These are phyloP conservation scores for Dactylella cylindrospora DNA, from an alignment of 2,329 filamentous ascomycete species.

Conservation along the genomic window DNA sequence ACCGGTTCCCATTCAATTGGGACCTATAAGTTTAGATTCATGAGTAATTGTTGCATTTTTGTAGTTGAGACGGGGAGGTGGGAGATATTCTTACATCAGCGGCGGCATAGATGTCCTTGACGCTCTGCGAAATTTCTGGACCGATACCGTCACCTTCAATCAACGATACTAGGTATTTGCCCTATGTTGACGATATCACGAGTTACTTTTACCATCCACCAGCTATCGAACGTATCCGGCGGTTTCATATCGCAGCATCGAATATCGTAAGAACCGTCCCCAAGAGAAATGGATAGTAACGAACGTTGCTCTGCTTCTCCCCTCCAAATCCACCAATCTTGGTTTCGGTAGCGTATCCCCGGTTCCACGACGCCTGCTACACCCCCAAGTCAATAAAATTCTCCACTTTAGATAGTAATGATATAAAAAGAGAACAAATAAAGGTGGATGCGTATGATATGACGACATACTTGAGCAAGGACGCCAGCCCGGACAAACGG, in stretches of 20 bases:
- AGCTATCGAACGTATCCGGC: no score
- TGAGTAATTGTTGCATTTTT: conserved; percentile 5
- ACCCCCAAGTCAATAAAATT: conserved; percentile 5
- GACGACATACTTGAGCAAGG: conserved; percentile 35
- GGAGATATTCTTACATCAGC: conserved; percentile 67
- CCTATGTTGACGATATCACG: conserved; percentile 59
- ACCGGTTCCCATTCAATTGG: conserved; percentile 97
- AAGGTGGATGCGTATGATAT: not conserved
- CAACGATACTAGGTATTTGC: conserved; percentile 91
- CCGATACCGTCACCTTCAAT: conserved; percentile 99
- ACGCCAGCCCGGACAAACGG: conserved; percentile 36
- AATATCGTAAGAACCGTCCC: conserved; percentile 2
- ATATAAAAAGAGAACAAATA: not conserved
- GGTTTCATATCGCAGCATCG: conserved; percentile 1
- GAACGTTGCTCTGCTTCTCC: conserved; percentile 35
- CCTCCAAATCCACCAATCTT: conserved; percentile 37
- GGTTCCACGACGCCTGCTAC: conserved; percentile 24
- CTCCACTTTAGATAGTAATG: not conserved
- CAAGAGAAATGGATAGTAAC: conserved; percentile 7
- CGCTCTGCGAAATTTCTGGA: conserved; percentile 93
- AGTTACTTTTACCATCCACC: no score
- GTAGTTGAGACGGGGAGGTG: conserved; percentile 2
- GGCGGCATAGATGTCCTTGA: conserved; percentile 97
- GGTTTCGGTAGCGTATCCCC: conserved; percentile 34
- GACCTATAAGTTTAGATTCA: conserved; percentile 58